A percentile compares a stretch with the other conserved stretches of the same genome.
Conservation (phyloP, 495 filamentous ascomycete species). For the Barbatosphaeria neglecta region DNA sequence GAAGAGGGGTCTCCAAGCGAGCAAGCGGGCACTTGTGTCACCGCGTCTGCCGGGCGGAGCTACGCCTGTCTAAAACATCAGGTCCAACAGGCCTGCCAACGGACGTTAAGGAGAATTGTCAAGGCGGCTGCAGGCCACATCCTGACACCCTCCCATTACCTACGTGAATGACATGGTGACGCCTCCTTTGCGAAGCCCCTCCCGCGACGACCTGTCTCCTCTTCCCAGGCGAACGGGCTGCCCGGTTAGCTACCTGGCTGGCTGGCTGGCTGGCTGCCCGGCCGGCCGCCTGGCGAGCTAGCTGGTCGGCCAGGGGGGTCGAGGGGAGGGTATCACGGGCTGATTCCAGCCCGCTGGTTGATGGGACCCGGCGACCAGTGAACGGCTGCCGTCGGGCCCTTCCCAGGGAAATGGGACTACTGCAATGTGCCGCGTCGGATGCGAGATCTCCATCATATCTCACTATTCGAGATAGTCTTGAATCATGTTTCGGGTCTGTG, state of each 20-base stretch:
- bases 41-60: background rate
- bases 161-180: conserved; percentile 8
- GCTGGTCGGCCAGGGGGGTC: too few species aligned
- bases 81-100: background rate
- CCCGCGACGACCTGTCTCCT: too few species aligned
- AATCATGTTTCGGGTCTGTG: background rate
- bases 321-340: background rate
- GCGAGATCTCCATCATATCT: background rate
- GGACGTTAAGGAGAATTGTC: conserved; percentile 1
- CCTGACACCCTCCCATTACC: too few species aligned
- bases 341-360: background rate
- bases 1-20: background rate
- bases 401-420: background rate
- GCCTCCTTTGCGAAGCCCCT: conserved; percentile 3
- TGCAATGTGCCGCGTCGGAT: background rate
- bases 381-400: background rate
- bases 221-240: too few species aligned
- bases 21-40: background rate
- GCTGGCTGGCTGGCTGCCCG: too few species aligned
- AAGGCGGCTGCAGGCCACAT: background rate
- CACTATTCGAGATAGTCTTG: background rate
- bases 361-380: background rate
- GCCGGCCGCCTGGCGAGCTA: too few species aligned
- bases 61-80: background rate
- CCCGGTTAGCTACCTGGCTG: too few species aligned